Evolutionary conservation across 495 filamentous ascomycete species (phyloP).

Genomic region (Lasiosphaeria miniovina): DNA sequence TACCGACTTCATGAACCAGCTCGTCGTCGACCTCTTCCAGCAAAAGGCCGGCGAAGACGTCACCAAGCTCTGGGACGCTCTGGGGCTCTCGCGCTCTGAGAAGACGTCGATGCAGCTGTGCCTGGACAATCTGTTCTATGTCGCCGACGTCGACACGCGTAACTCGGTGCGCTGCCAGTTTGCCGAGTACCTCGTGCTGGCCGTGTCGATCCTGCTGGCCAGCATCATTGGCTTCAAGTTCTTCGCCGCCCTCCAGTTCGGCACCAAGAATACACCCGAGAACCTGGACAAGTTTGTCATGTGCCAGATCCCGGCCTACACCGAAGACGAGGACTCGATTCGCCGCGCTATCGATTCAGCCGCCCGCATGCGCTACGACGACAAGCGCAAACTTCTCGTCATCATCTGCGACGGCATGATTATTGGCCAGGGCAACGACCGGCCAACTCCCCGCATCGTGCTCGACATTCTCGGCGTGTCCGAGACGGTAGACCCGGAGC

Average conservation of each 20-base stretch:
- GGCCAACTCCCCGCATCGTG: constrained; percentile 91
- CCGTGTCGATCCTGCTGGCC: constrained; percentile 79
- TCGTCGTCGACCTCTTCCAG: constrained; percentile 75
- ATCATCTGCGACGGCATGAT: constrained; percentile 99
- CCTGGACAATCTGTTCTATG: constrained; percentile 92
- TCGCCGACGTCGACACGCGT: constrained; percentile 88
- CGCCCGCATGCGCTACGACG: constrained; percentile 93
- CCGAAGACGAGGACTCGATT: constrained; percentile 95
- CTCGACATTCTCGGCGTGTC: constrained; percentile 95
- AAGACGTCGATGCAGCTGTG: constrained; percentile 74
- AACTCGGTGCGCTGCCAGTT: constrained; percentile 84
- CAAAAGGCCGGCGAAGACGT: constrained; percentile 73
- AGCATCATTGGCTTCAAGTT: constrained; percentile 92
- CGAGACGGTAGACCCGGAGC: constrained; percentile 92
- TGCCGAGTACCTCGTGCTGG: constrained; percentile 84
- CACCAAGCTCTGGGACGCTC: constrained; percentile 74
- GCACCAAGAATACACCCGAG: constrained; percentile 84
- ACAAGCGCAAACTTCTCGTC: constrained; percentile 94
- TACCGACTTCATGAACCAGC: constrained; percentile 76
- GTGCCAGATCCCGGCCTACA: constrained; percentile 95
- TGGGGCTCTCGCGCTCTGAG: constrained; percentile 52
- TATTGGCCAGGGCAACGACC: constrained; percentile 96
- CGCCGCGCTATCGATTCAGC: constrained; percentile 96
- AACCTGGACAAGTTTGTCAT: constrained; percentile 98
- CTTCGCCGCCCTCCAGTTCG: constrained; percentile 91